These are phyloP conservation scores for Aspergillus bertholletiae DNA, from an alignment of 495 filamentous ascomycete genomes.

Conservation along the genomic window DNA sequence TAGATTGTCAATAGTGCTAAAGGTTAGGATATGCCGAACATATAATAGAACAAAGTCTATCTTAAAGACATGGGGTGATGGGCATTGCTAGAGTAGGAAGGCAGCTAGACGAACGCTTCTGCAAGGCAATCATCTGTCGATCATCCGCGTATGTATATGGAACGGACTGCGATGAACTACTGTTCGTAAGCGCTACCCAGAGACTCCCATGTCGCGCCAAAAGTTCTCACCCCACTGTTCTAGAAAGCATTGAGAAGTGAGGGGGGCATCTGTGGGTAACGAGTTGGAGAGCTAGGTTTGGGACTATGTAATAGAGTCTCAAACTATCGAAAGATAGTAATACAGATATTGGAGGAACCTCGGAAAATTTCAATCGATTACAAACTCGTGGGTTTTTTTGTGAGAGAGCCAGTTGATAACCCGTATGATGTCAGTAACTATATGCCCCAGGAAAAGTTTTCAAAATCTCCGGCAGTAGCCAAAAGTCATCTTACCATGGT, in stretches of 20 bases:
- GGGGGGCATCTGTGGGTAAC: not conserved
- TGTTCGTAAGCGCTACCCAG: not conserved
- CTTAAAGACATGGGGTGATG: too few relatives aligned
- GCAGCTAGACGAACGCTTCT: not conserved
- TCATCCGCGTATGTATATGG: not conserved
- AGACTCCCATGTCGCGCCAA: not conserved
- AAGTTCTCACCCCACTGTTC: slow-evolving; percentile 1
- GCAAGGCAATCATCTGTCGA: slow-evolving; percentile 1
- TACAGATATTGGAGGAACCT: not conserved
- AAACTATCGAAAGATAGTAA: slow-evolving; percentile 2
- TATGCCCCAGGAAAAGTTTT: not conserved
- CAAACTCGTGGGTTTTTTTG: not conserved
- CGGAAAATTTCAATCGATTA: not conserved
- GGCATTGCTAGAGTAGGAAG: not conserved
- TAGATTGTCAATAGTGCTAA: not conserved
- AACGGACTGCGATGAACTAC: not conserved
- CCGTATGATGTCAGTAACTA: slow-evolving; percentile 3
- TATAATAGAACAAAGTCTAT: not conserved
- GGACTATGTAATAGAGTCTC: slow-evolving; percentile 3
- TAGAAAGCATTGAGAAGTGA: slow-evolving; percentile 8
- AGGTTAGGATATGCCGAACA: not conserved
- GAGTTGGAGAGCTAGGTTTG: slow-evolving; percentile 1
- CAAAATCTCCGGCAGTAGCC: not conserved
- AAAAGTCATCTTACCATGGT: not conserved
- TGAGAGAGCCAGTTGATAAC: slow-evolving; percentile 5